Evolutionary conservation across 768 basidiomycete genomes (phyloP).

Genomic region (Tephrocybe sp.): DNA sequence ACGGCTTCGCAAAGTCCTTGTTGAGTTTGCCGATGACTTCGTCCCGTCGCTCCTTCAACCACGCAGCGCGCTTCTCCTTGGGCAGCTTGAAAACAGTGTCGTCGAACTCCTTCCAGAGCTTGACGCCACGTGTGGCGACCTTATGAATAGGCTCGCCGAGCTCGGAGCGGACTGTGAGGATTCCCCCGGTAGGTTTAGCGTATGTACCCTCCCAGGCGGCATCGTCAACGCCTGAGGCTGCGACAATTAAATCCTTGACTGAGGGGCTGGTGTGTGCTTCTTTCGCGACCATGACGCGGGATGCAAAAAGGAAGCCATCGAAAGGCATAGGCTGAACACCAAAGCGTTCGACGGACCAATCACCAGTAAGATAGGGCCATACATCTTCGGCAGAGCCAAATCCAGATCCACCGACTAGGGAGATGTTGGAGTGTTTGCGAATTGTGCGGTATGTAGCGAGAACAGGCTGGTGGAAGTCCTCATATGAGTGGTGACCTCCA

Average conservation of each 20-base stretch:
- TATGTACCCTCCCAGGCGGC: constrained; percentile 94
- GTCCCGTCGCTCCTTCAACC: constrained; percentile 83
- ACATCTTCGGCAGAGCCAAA: constrained; percentile 94
- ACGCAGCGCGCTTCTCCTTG: constrained; percentile 89
- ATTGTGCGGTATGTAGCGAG: constrained; percentile 87
- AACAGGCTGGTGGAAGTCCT: constrained; percentile 98
- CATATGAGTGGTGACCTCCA: constrained; percentile 97
- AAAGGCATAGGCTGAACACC: constrained; percentile 95
- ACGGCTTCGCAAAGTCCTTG: constrained; percentile 92
- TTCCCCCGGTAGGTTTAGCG: constrained; percentile 88
- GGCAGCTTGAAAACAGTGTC: constrained; percentile 93
- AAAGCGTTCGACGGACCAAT: constrained; percentile 85
- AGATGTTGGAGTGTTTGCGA: constrained; percentile 84
- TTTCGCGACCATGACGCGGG: constrained; percentile 98
- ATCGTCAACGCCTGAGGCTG: constrained; percentile 89
- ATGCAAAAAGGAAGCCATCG: constrained; percentile 95
- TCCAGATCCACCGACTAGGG: constrained; percentile 90
- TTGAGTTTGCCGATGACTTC: constrained; percentile 92
- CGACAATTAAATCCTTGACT: constrained; percentile 96
- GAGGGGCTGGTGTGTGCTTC: constrained; percentile 94
- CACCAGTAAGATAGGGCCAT: constrained; percentile 95
- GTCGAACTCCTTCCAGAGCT: constrained; percentile 99
- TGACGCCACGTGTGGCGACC: constrained; percentile 94
- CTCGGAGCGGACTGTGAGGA: constrained; percentile 96
- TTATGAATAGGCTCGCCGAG: constrained; percentile 99